These are phyloP conservation scores for Paragyromitra xinjiangensis DNA, from an alignment of 495 filamentous ascomycete species.

Conservation along the genomic window DNA sequence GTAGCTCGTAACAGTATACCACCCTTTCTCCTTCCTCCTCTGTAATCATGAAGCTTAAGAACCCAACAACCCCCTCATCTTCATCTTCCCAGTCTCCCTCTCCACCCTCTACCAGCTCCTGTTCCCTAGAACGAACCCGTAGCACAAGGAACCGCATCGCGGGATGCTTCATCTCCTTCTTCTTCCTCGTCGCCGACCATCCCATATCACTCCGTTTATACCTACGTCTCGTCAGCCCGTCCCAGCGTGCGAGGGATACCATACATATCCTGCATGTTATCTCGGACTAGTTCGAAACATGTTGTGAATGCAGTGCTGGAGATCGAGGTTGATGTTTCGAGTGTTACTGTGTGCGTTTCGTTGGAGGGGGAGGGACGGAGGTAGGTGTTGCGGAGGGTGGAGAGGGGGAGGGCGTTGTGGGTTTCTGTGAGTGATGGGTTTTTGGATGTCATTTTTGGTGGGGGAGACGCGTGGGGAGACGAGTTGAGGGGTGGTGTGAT, in stretches of 20 bases:
- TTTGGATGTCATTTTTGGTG: background rate
- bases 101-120: background rate
- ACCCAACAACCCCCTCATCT: constrained; percentile 60
- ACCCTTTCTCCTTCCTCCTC: constrained; percentile 69
- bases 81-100: constrained; percentile 17
- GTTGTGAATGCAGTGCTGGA: constrained; percentile 61
- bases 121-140: background rate
- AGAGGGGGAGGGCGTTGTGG: constrained; percentile 46
- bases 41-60: constrained; percentile 73
- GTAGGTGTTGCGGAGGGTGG: constrained; percentile 37
- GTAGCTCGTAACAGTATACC: constrained; percentile 65
- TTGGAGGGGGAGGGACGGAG: constrained; percentile 16
- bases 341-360: constrained; percentile 52
- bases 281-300: constrained; percentile 68
- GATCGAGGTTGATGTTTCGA: constrained; percentile 63
- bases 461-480: too few relatives aligned
- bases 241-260: background rate
- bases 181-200: constrained; percentile 69
- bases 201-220: constrained; percentile 66
- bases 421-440: constrained; percentile 40
- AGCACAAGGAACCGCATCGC: constrained; percentile 63
- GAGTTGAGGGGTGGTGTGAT: too few relatives aligned
- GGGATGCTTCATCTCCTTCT: constrained; percentile 69
- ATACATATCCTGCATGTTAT: constrained; percentile 63
- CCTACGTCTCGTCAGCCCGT: constrained; percentile 6